phyloP scores from a whole-genome alignment of 83 land plant species.

The Diphasiastrum complanatum region DNA sequence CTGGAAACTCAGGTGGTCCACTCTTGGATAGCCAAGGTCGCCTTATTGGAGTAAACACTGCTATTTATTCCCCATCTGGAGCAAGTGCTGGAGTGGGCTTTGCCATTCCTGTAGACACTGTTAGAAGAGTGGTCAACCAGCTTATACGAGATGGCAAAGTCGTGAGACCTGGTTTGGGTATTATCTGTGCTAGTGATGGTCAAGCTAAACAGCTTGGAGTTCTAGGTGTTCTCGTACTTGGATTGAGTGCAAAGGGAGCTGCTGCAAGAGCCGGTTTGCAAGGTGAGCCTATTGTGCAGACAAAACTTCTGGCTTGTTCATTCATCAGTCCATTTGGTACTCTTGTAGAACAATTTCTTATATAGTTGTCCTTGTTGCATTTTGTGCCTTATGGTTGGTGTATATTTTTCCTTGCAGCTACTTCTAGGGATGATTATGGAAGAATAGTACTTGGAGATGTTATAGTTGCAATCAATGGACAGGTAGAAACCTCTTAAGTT shows the following conservation, averaged over 20 bases:
- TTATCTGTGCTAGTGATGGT: conserved; percentile 30
- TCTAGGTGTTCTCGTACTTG: conserved; percentile 23
- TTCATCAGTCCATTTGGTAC: background rate
- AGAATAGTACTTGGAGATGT: conserved; percentile 30
- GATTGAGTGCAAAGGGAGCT: conserved; percentile 14
- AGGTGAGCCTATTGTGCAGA: conserved; percentile 9
- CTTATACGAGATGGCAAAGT: conserved; percentile 28
- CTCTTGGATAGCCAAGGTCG: conserved; percentile 30
- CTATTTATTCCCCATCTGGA: conserved; percentile 30
- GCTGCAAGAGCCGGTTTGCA: conserved; percentile 29
- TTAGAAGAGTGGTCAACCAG: conserved; percentile 29
- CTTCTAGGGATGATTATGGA: conserved; percentile 27
- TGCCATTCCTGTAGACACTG: conserved; percentile 35
- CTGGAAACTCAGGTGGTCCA: conserved; percentile 30
- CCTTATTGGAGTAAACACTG: conserved; percentile 31
- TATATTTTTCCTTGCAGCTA: conserved; percentile 18
- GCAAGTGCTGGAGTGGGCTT: conserved; percentile 33
- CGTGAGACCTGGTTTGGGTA: conserved; percentile 27
- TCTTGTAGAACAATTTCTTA: background rate
- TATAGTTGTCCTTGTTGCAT: background rate
- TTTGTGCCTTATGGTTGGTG: background rate
- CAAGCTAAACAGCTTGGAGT: conserved; percentile 34
- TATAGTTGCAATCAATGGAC: conserved; percentile 35
- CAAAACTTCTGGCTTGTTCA: background rate
- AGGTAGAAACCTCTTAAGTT: conserved; percentile 8